Conservation (phyloP, 345 rosid genomes). For the Sonneratia caseolaris region DNA sequence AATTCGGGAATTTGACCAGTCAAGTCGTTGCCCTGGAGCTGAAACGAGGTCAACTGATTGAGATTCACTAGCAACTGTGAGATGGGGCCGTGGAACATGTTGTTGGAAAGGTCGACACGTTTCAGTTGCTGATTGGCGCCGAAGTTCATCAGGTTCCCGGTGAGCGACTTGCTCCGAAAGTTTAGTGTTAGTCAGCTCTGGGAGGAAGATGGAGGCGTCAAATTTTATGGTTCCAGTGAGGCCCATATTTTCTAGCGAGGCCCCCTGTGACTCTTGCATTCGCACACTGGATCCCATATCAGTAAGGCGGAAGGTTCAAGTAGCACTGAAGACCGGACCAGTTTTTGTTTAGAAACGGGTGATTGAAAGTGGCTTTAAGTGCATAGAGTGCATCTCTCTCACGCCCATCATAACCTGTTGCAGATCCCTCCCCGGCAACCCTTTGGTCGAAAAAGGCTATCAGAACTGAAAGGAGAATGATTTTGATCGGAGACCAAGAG, state of each 20-base stretch:
- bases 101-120: conserved; percentile 28
- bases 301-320: conserved; percentile 11
- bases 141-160: conserved; percentile 36
- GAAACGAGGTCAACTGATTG: conserved; percentile 18
- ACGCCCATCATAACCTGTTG: conserved; percentile 2
- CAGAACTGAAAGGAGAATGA: conserved; percentile 5
- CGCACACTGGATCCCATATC: conserved; percentile 32
- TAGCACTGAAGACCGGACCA: conserved; percentile 41
- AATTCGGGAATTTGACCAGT: conserved; percentile 33
- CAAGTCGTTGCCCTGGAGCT: conserved; percentile 36
- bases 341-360: conserved; percentile 26
- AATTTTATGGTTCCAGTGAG: conserved; percentile 16
- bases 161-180: conserved; percentile 30
- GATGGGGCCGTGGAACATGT: conserved; percentile 20
- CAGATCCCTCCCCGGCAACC: conserved; percentile 1
- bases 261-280: conserved; percentile 22
- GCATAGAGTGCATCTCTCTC: conserved; percentile 29
- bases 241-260: conserved; percentile 23
- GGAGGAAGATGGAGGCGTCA: conserved; percentile 19
- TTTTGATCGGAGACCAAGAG: neutral
- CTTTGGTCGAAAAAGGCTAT: neutral
- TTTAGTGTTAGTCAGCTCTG: conserved; percentile 26
- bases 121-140: conserved; percentile 24
- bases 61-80: conserved; percentile 19
- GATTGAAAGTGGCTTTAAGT: conserved; percentile 26